Evolutionary conservation across 2,329 filamentous ascomycete genomes (phyloP).

Genomic region (Thermothelomyces thermophilus): DNA sequence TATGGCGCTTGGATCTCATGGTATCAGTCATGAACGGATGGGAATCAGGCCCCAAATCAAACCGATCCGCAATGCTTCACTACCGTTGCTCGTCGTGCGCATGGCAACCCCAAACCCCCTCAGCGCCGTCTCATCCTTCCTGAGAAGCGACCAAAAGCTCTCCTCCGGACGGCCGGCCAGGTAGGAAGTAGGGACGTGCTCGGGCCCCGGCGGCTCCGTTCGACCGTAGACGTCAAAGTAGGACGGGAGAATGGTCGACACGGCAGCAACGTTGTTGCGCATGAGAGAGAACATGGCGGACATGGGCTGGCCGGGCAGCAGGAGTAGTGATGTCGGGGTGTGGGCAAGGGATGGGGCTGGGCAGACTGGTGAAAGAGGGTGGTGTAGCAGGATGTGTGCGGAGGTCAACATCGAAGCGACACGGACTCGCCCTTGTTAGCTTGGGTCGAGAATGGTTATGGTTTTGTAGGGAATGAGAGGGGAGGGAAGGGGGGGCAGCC

Average conservation of each 20-base stretch:
- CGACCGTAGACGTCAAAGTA: conserved; percentile 29
- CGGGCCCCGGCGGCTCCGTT: conserved; percentile 22
- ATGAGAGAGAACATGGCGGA: conserved; percentile 23
- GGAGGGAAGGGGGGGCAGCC: background rate
- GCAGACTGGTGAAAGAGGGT: background rate
- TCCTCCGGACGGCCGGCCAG: conserved; percentile 24
- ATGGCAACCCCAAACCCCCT: conserved; percentile 27
- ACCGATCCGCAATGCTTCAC: no score
- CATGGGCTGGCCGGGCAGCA: conserved; percentile 18
- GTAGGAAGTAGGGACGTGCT: conserved; percentile 25
- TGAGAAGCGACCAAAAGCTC: conserved; percentile 25
- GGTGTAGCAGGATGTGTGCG: conserved; percentile 14
- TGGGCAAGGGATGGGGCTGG: conserved; percentile 13
- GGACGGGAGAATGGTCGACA: conserved; percentile 18
- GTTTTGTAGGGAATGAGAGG: background rate
- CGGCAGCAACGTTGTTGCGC: conserved; percentile 22
- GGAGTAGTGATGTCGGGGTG: conserved; percentile 18
- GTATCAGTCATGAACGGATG: no score
- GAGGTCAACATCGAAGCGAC: conserved; percentile 22
- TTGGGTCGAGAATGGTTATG: background rate
- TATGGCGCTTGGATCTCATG: no score
- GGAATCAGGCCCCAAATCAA: no score
- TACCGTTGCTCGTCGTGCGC: conserved; percentile 21
- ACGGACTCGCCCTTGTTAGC: conserved; percentile 10
- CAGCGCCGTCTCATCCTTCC: conserved; percentile 20